Evolutionary conservation across 345 rosid genomes (phyloP).

Genomic region (Lepidium sativum): DNA sequence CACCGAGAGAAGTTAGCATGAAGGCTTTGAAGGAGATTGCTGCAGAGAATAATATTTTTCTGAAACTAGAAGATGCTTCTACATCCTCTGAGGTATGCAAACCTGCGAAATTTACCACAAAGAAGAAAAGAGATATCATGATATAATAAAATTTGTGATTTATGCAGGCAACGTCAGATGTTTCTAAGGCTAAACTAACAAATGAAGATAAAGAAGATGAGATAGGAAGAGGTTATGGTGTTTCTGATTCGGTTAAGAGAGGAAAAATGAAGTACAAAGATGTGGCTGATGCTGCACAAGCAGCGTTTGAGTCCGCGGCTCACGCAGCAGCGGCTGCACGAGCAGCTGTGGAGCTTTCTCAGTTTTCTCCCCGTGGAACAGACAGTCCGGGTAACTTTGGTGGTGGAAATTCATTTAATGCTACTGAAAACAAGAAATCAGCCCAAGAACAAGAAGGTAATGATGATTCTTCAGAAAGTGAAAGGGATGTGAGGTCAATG

Average conservation of each 20-base stretch:
- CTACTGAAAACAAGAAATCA: background rate
- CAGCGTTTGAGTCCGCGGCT: constrained; percentile 81
- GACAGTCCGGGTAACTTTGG: constrained; percentile 11
- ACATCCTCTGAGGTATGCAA: constrained; percentile 35
- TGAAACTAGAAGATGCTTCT: constrained; percentile 41
- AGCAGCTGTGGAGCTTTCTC: constrained; percentile 90
- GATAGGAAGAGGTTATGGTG: constrained; percentile 6
- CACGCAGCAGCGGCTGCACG: constrained; percentile 86
- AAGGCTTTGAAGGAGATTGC: constrained; percentile 67
- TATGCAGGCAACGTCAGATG: constrained; percentile 34
- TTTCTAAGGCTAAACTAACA: constrained; percentile 2
- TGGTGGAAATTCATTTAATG: background rate
- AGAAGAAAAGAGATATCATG: background rate
- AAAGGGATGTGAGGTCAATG: constrained; percentile 8
- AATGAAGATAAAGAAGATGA: constrained; percentile 17
- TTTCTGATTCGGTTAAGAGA: constrained; percentile 28
- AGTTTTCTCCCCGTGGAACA: constrained; percentile 40
- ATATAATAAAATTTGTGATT: background rate
- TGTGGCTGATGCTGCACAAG: constrained; percentile 95
- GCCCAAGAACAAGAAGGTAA: constrained; percentile 11
- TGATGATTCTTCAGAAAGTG: background rate
- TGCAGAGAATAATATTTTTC: constrained; percentile 42
- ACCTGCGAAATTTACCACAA: constrained; percentile 6
- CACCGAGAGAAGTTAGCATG: constrained; percentile 49
- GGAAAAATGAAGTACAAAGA: constrained; percentile 55